Percentiles rank a stretch among this genome's conserved stretches.
These are phyloP conservation scores for Macrophomina tecta DNA, from an alignment of 2,329 filamentous ascomycete species.

Conservation along the genomic window DNA sequence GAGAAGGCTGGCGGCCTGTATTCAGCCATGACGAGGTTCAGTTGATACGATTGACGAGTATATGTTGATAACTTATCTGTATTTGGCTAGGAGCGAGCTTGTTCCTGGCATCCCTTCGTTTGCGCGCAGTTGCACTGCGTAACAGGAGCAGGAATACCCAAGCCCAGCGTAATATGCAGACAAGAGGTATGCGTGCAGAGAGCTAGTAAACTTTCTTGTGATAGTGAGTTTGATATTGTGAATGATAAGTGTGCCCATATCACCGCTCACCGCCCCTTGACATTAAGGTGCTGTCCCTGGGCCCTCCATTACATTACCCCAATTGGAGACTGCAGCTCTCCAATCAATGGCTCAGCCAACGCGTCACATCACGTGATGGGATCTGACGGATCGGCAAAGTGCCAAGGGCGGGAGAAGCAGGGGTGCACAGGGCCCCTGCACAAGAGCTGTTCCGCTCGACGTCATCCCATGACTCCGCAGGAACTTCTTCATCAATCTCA, in stretches of 20 bases:
- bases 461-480: slow-evolving; percentile 26
- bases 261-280: too few relatives aligned
- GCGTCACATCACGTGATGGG: background rate
- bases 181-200: background rate
- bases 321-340: background rate
- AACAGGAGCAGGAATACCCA: too few relatives aligned
- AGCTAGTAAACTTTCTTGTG: too few relatives aligned
- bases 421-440: slow-evolving; percentile 23
- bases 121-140: too few relatives aligned
- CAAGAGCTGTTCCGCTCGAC: slow-evolving; percentile 11
- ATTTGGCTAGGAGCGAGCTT: background rate
- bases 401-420: background rate
- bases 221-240: too few relatives aligned
- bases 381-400: background rate
- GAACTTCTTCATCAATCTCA: background rate
- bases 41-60: background rate
- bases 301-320: background rate
- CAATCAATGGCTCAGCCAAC: too few relatives aligned
- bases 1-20: background rate
- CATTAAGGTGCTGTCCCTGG: background rate
- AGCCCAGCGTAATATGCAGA: background rate
- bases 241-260: too few relatives aligned
- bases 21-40: background rate
- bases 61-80: background rate
- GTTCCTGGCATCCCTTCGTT: too few relatives aligned